Evolutionary conservation across 306 rosid genomes (phyloP).

Genomic region (Vicia faba): DNA sequence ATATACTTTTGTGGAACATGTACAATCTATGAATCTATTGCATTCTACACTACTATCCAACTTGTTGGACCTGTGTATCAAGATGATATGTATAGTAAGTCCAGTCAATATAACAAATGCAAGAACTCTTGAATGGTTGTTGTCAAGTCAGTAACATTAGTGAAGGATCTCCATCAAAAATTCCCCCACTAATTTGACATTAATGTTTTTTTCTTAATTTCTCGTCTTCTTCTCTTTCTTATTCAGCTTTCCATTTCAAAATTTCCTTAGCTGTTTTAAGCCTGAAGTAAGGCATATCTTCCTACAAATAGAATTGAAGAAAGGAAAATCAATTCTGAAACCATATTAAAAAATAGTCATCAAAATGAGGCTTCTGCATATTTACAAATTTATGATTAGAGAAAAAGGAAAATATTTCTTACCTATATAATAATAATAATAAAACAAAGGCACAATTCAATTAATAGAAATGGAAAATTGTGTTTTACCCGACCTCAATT

Average conservation of each 20-base stretch:
- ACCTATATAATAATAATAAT: conserved; percentile 21
- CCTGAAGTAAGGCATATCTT: conserved; percentile 89
- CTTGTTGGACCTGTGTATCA: conserved; percentile 11
- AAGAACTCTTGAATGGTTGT: conserved; percentile 25
- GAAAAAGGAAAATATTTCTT: conserved; percentile 7
- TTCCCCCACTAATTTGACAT: conserved; percentile 1
- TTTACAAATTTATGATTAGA: background rate
- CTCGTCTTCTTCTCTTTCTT: conserved; percentile 26
- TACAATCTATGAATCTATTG: conserved; percentile 28
- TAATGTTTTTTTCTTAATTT: conserved; percentile 21
- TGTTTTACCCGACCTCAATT: conserved; percentile 68
- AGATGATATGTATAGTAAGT: background rate
- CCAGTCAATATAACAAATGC: conserved; percentile 29
- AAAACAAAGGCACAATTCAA: conserved; percentile 2
- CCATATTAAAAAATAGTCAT: conserved; percentile 13
- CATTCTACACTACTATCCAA: conserved; percentile 36
- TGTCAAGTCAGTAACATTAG: conserved; percentile 23
- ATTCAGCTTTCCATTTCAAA: conserved; percentile 76
- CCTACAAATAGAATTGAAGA: conserved; percentile 50
- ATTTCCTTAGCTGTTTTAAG: conserved; percentile 83
- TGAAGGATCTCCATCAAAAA: conserved; percentile 27
- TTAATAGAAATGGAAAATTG: conserved; percentile 26
- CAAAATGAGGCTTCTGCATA: background rate
- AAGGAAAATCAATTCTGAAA: conserved; percentile 36
- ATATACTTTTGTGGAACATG: conserved; percentile 20